Conservation (phyloP, 257 asterid genomes). For the Nicotiana paniculata region DNA sequence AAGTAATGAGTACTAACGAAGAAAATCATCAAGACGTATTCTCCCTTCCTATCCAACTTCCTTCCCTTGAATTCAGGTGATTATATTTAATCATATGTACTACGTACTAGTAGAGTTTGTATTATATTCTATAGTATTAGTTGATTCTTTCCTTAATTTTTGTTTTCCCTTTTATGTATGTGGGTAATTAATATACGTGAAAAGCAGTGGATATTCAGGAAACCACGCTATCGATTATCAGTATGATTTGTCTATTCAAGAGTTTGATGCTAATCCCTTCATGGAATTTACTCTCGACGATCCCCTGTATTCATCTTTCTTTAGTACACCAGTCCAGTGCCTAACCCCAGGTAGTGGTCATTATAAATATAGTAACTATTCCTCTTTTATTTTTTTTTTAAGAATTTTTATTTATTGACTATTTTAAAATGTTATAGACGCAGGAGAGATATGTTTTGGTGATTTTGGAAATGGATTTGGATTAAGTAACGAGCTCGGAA, state of each 20-base stretch:
- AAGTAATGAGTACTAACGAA: conserved; percentile 22
- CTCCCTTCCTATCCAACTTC: conserved; percentile 32
- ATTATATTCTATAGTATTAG: neutral
- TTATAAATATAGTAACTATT: no score
- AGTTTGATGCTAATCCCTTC: conserved; percentile 6
- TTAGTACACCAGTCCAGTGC: conserved; percentile 15
- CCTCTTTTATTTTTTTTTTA: no score
- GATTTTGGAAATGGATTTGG: conserved; percentile 16
- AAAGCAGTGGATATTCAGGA: neutral
- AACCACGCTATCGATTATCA: neutral
- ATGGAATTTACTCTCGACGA: conserved; percentile 24
- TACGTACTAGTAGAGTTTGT: neutral
- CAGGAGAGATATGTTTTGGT: conserved; percentile 9
- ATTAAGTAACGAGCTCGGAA: neutral
- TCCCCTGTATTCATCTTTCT: conserved; percentile 20
- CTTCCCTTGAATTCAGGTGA: conserved; percentile 49
- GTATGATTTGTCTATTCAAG: neutral
- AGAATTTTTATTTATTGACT: neutral
- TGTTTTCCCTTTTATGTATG: neutral
- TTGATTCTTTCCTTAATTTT: neutral
- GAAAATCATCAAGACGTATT: conserved; percentile 27
- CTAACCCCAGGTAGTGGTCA: conserved; percentile 29
- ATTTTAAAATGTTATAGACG: neutral
- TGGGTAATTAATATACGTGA: neutral
- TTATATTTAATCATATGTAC: neutral